These are phyloP conservation scores for Tulasnella sp. DNA, from an alignment of 768 basidiomycete species.

Conservation along the genomic window DNA sequence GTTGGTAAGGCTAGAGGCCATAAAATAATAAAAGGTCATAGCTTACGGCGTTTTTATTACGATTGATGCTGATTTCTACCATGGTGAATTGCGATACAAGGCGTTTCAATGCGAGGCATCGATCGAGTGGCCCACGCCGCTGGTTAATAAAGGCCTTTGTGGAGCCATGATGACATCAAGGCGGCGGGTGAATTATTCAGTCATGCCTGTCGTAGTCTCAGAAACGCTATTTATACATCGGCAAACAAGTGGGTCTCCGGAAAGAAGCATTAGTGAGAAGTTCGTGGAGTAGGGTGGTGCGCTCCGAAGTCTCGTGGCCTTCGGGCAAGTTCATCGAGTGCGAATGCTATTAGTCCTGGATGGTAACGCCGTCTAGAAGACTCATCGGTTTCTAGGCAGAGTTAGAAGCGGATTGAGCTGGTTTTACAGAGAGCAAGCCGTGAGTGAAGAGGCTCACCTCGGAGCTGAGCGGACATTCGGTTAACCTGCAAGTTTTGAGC, in stretches of 20 bases:
- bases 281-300: not conserved
- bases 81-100: not conserved
- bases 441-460: too few relatives aligned
- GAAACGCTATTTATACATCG: not conserved
- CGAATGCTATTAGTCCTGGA: too few relatives aligned
- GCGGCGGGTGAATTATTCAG: not conserved
- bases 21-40: not conserved
- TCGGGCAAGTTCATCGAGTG: too few relatives aligned
- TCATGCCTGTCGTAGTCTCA: not conserved
- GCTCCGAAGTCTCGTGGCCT: too few relatives aligned
- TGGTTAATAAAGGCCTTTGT: not conserved
- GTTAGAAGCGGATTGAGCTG: too few relatives aligned
- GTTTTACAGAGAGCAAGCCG: too few relatives aligned
- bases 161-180: not conserved
- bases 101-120: not conserved
- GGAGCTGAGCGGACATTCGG: too few relatives aligned
- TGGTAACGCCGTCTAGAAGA: too few relatives aligned
- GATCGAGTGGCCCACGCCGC: not conserved
- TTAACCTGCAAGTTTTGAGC: too few relatives aligned
- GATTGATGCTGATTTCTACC: not conserved
- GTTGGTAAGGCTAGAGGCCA: not conserved
- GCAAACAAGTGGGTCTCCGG: not conserved
- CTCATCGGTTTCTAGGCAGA: too few relatives aligned
- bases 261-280: not conserved
- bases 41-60: not conserved